Conservation (phyloP, 805 yeast genomes). For the Candida cerambycidarum region DNA sequence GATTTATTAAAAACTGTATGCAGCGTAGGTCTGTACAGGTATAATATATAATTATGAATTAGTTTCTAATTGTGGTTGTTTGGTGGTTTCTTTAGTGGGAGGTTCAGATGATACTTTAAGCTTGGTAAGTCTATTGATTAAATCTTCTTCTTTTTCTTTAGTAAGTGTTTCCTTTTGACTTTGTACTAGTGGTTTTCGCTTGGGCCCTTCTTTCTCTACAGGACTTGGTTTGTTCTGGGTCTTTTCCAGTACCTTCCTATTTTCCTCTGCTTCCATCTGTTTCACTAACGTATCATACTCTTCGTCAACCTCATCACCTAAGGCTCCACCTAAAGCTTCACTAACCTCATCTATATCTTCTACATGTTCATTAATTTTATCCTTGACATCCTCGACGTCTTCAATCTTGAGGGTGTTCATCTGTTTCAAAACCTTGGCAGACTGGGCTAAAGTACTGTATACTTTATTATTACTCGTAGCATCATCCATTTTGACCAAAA, state of each 20-base stretch:
- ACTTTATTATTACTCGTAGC: constrained; percentile 29
- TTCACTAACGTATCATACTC: constrained; percentile 26
- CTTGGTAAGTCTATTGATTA: constrained; percentile 15
- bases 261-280: constrained; percentile 12
- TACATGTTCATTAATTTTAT: constrained; percentile 32
- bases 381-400: constrained; percentile 26
- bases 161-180: neutral
- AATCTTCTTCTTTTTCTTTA: constrained; percentile 8
- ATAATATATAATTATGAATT: neutral
- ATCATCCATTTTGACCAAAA: constrained; percentile 35
- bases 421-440: constrained; percentile 25
- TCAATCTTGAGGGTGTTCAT: constrained; percentile 30
- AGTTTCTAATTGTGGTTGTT: neutral
- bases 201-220: too few species aligned
- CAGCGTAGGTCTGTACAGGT: constrained; percentile 4
- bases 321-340: constrained; percentile 25
- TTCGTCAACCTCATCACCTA: constrained; percentile 28
- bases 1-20: too few species aligned
- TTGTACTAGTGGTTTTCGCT: neutral
- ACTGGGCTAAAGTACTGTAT: constrained; percentile 24
- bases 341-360: constrained; percentile 26
- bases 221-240: too few species aligned
- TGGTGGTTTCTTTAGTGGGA: constrained; percentile 6
- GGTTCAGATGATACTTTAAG: constrained; percentile 11
- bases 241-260: neutral